Conservation (phyloP, 1,139 yeast genomes). For the Lizanozyma gosingica region DNA sequence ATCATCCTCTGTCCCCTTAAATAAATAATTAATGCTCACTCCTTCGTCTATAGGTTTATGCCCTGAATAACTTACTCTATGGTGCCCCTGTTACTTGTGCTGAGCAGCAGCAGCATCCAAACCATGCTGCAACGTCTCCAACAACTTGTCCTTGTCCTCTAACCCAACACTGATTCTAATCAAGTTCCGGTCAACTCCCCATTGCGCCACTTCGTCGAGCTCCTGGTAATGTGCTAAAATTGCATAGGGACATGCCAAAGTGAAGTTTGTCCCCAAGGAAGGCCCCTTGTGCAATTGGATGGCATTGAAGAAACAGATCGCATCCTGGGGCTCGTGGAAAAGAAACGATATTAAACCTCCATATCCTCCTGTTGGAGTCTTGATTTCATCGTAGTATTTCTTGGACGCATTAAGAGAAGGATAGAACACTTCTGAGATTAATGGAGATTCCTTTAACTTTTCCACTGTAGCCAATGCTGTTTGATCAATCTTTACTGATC, state of each 20-base stretch:
- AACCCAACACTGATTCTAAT: conserved; percentile 82
- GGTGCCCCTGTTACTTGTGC: conserved; percentile 1
- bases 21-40: no score
- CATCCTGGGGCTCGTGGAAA: conserved; percentile 58
- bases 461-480: conserved; percentile 54
- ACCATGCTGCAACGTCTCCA: conserved; percentile 49
- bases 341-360: conserved; percentile 84
- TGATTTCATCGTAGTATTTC: conserved; percentile 61
- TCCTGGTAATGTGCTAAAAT: conserved; percentile 84
- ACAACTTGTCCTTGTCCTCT: conserved; percentile 48
- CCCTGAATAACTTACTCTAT: conserved; percentile 1
- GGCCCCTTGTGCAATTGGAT: conserved; percentile 84
- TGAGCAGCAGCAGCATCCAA: conserved; percentile 43
- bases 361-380: conserved; percentile 72
- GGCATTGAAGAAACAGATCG: conserved; percentile 66
- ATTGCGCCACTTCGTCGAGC: conserved; percentile 68
- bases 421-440: conserved; percentile 59
- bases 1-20: no score
- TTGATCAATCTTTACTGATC: conserved; percentile 59
- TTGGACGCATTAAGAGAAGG: conserved; percentile 52
- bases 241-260: conserved; percentile 87
- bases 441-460: conserved; percentile 34
- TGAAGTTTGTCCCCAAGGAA: conserved; percentile 87
- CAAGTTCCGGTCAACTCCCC: conserved; percentile 78
- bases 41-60: conserved; percentile 7